phyloP scores from a whole-genome alignment of 352 stramenopile genomes.

The Phytopythium mirpurense region DNA sequence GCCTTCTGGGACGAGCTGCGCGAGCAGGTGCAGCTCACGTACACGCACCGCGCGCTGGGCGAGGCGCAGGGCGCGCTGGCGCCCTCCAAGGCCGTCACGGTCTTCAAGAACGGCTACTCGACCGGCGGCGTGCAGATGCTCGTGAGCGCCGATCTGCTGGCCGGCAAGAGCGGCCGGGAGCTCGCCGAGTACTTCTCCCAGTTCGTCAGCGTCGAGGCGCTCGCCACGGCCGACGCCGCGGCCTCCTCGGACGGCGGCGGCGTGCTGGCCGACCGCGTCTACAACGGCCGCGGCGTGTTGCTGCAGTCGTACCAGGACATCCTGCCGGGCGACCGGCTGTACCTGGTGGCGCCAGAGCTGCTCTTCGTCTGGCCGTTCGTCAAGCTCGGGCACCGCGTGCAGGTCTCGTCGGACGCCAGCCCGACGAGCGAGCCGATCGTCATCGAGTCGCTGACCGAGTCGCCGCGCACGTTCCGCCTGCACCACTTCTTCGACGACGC shows the following conservation, averaged over 20 bases:
- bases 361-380: constrained; percentile 82
- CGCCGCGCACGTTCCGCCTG: constrained; percentile 79
- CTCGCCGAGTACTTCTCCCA: constrained; percentile 79
- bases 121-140: constrained; percentile 69
- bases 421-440: constrained; percentile 56
- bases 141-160: constrained; percentile 51
- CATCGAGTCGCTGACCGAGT: constrained; percentile 75
- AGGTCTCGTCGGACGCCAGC: constrained; percentile 40
- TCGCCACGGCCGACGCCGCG: constrained; percentile 8
- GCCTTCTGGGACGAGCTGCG: constrained; percentile 49
- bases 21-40: constrained; percentile 63
- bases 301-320: constrained; percentile 55
- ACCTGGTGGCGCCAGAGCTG: constrained; percentile 65
- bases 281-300: constrained; percentile 54
- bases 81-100: constrained; percentile 55
- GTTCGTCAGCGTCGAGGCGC: constrained; percentile 68
- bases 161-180: constrained; percentile 38
- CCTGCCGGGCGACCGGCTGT: constrained; percentile 46
- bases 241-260: constrained; percentile 12
- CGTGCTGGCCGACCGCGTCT: constrained; percentile 63
- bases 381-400: constrained; percentile 67
- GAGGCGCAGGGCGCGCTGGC: constrained; percentile 20
- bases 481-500: constrained; percentile 84
- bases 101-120: constrained; percentile 80
- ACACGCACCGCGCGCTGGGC: constrained; percentile 46